Evolutionary conservation across 2,329 filamentous ascomycete genomes (phyloP).

Genomic region (Cladosporium sp.): DNA sequence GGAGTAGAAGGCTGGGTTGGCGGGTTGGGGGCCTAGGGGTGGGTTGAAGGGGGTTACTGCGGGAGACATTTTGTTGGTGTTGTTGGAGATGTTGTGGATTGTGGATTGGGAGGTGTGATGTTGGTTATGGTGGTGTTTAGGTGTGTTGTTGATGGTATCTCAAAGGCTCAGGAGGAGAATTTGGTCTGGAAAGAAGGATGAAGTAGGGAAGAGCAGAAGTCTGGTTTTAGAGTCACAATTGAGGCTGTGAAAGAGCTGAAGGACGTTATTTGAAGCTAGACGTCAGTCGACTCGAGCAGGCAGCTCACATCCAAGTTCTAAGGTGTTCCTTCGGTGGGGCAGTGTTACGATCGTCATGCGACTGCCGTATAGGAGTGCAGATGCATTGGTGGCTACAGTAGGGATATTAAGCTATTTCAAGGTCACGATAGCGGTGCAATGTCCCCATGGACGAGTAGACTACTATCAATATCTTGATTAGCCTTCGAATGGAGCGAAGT

Average conservation of each 20-base stretch:
- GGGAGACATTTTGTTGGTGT: conserved; percentile 21
- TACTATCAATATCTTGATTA: background rate
- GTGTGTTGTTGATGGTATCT: background rate
- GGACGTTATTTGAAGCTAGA: background rate
- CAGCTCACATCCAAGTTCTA: background rate
- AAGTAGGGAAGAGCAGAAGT: background rate
- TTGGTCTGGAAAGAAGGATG: background rate
- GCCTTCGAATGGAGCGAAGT: background rate
- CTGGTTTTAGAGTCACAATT: conserved; percentile 1
- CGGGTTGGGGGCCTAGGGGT: conserved; percentile 36
- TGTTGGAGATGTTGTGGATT: background rate
- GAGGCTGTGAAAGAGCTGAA: conserved; percentile 8
- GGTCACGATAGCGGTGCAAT: background rate
- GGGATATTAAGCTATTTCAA: background rate
- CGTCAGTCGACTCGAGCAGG: conserved; percentile 9
- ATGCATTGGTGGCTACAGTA: background rate
- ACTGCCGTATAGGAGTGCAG: background rate
- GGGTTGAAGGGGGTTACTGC: conserved; percentile 32
- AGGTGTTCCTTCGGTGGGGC: conserved; percentile 9
- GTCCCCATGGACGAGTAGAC: background rate
- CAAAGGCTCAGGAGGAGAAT: background rate
- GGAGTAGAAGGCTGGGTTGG: conserved; percentile 31
- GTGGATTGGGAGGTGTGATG: background rate
- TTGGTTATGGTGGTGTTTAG: background rate
- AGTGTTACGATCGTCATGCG: conserved; percentile 3